Conservation (phyloP, 805 yeast species). For the Wickerhamomyces canadensis region DNA sequence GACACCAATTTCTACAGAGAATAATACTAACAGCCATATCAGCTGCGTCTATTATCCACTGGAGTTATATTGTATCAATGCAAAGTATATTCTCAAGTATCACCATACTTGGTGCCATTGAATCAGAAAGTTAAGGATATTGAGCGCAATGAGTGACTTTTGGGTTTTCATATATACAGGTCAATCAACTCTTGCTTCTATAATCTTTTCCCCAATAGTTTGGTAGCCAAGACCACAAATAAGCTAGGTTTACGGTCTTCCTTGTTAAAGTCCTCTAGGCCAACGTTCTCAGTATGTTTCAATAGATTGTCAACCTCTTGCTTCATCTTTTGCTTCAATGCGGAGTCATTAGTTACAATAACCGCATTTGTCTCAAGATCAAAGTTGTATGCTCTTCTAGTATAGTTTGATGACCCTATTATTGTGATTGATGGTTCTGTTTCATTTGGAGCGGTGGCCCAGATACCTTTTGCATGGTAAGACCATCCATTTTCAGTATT, state of each 20-base stretch:
- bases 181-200: too few species aligned
- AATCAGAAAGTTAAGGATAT: conserved; percentile 1
- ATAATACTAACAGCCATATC: too few species aligned
- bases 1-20: too few species aligned
- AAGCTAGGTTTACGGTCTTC: conserved; percentile 57
- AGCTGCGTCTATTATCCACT: neutral
- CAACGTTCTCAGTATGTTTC: conserved; percentile 45
- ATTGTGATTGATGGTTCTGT: conserved; percentile 65
- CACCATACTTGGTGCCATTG: too few species aligned
- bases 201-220: conserved; percentile 51
- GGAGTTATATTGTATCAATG: neutral
- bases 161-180: too few species aligned
- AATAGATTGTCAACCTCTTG: conserved; percentile 59
- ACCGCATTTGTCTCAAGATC: conserved; percentile 89
- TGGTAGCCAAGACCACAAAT: conserved; percentile 66
- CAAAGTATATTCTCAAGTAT: neutral
- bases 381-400: conserved; percentile 78
- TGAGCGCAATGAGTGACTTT: conserved; percentile 2
- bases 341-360: conserved; percentile 61
- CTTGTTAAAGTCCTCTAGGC: conserved; percentile 53
- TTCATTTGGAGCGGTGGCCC: conserved; percentile 64
- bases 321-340: conserved; percentile 50
- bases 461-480: conserved; percentile 94
- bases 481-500: conserved; percentile 89
- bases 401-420: conserved; percentile 91